These are phyloP conservation scores for Stentor roeselii DNA, from an alignment of 73 alveolate genomes.

Conservation along the genomic window DNA sequence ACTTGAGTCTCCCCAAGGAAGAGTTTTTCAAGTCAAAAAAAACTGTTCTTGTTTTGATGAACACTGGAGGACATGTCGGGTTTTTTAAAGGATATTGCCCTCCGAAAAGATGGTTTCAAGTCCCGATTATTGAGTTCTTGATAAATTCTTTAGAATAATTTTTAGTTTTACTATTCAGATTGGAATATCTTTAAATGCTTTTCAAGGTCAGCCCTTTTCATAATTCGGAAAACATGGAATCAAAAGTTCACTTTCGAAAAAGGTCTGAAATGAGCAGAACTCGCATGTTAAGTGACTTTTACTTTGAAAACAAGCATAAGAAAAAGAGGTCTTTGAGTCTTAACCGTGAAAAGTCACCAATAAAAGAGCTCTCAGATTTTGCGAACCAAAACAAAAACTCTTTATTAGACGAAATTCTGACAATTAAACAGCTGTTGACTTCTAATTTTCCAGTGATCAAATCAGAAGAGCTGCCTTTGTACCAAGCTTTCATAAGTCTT, in stretches of 20 bases:
- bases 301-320: background rate
- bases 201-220: too few relatives aligned
- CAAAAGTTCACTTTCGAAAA: background rate
- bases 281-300: background rate
- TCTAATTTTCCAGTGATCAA: background rate
- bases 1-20: background rate
- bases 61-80: slow-evolving; percentile 22
- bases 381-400: background rate
- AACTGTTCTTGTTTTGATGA: background rate
- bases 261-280: background rate
- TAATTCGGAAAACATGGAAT: too few relatives aligned
- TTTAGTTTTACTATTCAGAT: too few relatives aligned
- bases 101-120: slow-evolving; percentile 7
- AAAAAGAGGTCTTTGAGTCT: background rate
- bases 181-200: too few relatives aligned
- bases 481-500: too few relatives aligned
- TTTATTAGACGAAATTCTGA: background rate
- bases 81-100: background rate
- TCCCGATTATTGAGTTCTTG: background rate
- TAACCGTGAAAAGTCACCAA: background rate
- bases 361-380: background rate
- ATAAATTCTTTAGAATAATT: background rate
- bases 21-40: background rate
- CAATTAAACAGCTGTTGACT: background rate
- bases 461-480: too few relatives aligned